Evolutionary conservation across 371 early-diverging fungal genomes (phyloP).

Genomic region (Globomyces sp.): DNA sequence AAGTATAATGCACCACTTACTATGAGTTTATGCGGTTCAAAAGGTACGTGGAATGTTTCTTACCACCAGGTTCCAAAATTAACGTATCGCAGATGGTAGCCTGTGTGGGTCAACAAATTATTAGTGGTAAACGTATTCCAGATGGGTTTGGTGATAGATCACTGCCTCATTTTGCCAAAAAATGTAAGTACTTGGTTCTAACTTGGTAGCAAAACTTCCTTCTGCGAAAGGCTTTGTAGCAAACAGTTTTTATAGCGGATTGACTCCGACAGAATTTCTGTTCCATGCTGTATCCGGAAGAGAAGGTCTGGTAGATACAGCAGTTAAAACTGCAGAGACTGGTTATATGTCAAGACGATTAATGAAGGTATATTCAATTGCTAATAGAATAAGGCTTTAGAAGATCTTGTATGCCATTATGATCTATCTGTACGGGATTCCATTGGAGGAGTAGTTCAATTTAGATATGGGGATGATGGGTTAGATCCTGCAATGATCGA

Average conservation of each 20-base stretch:
- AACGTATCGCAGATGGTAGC: conserved; percentile 99
- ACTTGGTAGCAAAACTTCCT: conserved; percentile 64
- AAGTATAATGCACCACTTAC: conserved; percentile 95
- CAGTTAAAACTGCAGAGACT: conserved; percentile 99
- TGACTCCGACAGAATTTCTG: conserved; percentile 96
- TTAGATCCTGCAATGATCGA: conserved; percentile 97
- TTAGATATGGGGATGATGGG: conserved; percentile 97
- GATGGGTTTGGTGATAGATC: conserved; percentile 97
- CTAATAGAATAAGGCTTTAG: conserved; percentile 69
- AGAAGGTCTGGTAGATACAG: conserved; percentile 99
- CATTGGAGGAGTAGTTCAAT: conserved; percentile 92
- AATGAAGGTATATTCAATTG: conserved; percentile 70
- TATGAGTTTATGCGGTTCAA: conserved; percentile 98
- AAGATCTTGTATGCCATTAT: conserved; percentile 93
- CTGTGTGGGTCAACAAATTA: conserved; percentile 99
- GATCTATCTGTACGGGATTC: conserved; percentile 97
- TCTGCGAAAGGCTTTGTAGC: conserved; percentile 98
- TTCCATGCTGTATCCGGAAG: conserved; percentile 99
- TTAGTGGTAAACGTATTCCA: conserved; percentile 95
- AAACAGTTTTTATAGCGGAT: conserved; percentile 96
- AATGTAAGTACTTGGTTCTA: conserved; percentile 34
- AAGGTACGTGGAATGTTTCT: conserved; percentile 44
- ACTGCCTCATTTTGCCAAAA: conserved; percentile 94
- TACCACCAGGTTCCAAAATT: conserved; percentile 72
- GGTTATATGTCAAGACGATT: conserved; percentile 99